phyloP scores from a whole-genome alignment of 495 filamentous ascomycete genomes.

The Diplogelasinospora grovesii region DNA sequence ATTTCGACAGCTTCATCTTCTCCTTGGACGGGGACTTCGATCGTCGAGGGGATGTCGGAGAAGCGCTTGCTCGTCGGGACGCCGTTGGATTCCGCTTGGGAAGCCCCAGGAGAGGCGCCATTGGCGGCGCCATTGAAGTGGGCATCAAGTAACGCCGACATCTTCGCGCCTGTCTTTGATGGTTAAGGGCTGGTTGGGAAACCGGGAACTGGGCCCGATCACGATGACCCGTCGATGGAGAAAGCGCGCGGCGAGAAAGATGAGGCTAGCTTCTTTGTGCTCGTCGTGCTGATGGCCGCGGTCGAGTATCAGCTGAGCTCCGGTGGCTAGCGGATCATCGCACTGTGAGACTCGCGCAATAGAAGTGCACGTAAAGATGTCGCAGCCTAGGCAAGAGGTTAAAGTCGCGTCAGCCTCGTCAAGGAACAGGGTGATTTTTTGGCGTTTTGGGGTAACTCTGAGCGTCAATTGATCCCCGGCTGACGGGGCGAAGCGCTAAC shows the following conservation, averaged over 20 bases:
- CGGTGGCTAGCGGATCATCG: not conserved
- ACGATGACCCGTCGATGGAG: too few relatives aligned
- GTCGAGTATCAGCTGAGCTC: not conserved
- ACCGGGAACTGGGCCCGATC: too few relatives aligned
- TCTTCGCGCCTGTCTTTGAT: conserved; percentile 15
- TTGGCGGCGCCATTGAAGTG: conserved; percentile 18
- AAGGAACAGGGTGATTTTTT: too few relatives aligned
- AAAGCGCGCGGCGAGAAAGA: too few relatives aligned
- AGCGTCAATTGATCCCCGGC: too few relatives aligned
- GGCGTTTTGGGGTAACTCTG: too few relatives aligned
- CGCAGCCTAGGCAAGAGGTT: not conserved
- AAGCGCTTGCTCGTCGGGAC: conserved; percentile 52
- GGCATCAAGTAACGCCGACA: conserved; percentile 23
- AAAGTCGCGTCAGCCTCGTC: not conserved
- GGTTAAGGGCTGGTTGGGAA: not conserved
- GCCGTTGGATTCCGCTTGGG: conserved; percentile 23
- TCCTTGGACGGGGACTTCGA: conserved; percentile 84
- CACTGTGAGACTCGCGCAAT: not conserved
- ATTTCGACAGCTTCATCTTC: conserved; percentile 88
- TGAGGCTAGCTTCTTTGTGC: too few relatives aligned
- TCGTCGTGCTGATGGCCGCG: not conserved
- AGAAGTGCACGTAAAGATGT: not conserved
- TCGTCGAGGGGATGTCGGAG: conserved; percentile 77
- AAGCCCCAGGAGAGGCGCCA: conserved; percentile 8
- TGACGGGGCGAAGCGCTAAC: too few relatives aligned